phyloP scores from a whole-genome alignment of 2,329 filamentous ascomycete species.

The Hypoxylon sp. region DNA sequence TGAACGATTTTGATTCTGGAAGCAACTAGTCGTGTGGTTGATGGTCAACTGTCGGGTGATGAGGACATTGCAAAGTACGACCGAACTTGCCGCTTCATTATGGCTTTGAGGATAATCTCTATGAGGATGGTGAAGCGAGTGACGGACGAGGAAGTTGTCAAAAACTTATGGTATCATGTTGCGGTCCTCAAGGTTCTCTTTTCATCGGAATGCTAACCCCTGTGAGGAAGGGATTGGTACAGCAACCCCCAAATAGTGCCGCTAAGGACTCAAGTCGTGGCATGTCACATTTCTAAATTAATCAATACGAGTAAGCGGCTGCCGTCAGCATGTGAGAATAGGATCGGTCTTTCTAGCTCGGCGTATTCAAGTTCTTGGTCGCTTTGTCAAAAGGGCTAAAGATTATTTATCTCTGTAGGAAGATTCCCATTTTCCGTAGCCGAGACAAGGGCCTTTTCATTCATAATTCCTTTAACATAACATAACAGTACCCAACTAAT shows the following conservation, averaged over 20 bases:
- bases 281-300: background rate
- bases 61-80: slow-evolving; percentile 4
- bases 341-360: background rate
- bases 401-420: slow-evolving; percentile 1
- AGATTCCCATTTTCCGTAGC: background rate
- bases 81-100: background rate
- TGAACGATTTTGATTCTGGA: background rate
- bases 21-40: background rate
- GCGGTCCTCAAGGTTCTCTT: slow-evolving; percentile 36
- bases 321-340: background rate
- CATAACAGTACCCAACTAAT: slow-evolving; percentile 4
- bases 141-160: slow-evolving; percentile 21
- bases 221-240: slow-evolving; percentile 15
- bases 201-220: slow-evolving; percentile 19
- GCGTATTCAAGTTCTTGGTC: background rate
- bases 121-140: background rate
- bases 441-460: background rate
- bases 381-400: background rate
- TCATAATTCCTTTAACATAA: slow-evolving; percentile 6
- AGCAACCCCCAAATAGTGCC: slow-evolving; percentile 2
- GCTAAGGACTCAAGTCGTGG: slow-evolving; percentile 1
- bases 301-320: background rate
- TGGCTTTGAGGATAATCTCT: background rate
- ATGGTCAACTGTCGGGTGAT: slow-evolving; percentile 1
- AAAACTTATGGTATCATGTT: slow-evolving; percentile 26